Base-by-base conservation (phyloP, 83 land plant genomes). In the Diphasiastrum complanatum region DNA sequence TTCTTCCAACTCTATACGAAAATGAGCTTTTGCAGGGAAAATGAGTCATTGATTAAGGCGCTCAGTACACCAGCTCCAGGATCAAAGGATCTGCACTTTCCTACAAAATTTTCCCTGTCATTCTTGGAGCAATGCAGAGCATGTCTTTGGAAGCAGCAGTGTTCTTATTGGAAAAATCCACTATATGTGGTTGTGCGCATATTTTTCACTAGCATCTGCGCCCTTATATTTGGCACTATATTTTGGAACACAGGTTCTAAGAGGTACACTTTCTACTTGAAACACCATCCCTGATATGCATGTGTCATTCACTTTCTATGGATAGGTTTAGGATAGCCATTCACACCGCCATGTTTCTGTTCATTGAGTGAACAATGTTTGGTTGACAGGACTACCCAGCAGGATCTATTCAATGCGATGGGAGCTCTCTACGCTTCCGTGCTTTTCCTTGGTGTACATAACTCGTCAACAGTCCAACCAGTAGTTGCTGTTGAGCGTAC, bases 401-500 rank as follows among this genome's bases (percentile, higher is more conserved):
- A 85, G 56, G 80, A 82, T 51, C 43, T 82, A 30, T 34, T 75
- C 45, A 85, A 85, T 60, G 29, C 77, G 16, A 43, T 82, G 45
- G 86, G 89, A 63, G 83, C 86, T 1, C 74, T 76, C 51, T 82
- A 79, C 45, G 62, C 83, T 16, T 70, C 83, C 22, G 64, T 73
- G 0, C 59, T 81, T 10, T 84, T 84, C 62, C 78, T 81, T 43
- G 89, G 89, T 33, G 68, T 71, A 20, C 66, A 56, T 30, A 81
- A 84, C 53, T 54, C 82, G 20, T 38, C 64, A 1, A 48, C 78
- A 8, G 85, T 81, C 2, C 79, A 81, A 48, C 72, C 85, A 31
- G 73, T 84, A 4, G 85, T 81, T 23, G 63, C 73, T 3, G 61
- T 78, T 5, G 89, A 84, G 54, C 72, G 85, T 46, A 84, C 82